Evolutionary conservation across 2,329 filamentous ascomycete genomes (phyloP).

Genomic region (Coniochaeta sp.): DNA sequence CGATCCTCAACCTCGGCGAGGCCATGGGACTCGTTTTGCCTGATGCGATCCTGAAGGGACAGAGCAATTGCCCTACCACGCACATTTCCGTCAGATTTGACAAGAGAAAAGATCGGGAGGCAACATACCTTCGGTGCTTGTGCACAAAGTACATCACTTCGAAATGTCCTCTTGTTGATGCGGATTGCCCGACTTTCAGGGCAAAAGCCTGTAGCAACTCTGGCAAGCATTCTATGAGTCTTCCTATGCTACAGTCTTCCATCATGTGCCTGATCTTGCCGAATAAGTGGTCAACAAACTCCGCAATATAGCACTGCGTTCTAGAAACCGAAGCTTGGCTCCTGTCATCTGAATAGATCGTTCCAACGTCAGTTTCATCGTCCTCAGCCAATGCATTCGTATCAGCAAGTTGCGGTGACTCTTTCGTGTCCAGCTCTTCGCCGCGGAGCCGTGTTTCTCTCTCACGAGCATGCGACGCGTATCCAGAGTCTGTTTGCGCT

Average conservation of each 20-base stretch:
- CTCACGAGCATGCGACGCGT: neutral
- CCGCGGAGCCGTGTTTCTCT: neutral
- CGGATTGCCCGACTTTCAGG: neutral
- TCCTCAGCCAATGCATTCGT: neutral
- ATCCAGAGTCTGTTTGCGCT: neutral
- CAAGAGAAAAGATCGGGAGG: neutral
- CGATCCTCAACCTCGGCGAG: neutral
- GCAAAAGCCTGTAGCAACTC: neutral
- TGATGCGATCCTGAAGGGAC: neutral
- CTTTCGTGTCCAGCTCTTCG: neutral
- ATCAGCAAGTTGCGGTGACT: neutral
- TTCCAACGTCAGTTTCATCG: neutral
- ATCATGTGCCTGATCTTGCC: neutral
- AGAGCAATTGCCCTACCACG: neutral
- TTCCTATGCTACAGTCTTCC: neutral
- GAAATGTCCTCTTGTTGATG: neutral
- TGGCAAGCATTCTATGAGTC: neutral
- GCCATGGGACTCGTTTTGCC: neutral
- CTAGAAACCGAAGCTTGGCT: neutral
- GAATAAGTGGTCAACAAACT: neutral
- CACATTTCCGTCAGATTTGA: neutral
- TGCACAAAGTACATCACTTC: neutral
- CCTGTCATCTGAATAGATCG: neutral
- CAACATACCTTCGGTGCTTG: neutral
- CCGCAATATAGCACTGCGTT: neutral